Evolutionary conservation across 2,329 filamentous ascomycete genomes (phyloP).

Genomic region (Exophiala spinifera): DNA sequence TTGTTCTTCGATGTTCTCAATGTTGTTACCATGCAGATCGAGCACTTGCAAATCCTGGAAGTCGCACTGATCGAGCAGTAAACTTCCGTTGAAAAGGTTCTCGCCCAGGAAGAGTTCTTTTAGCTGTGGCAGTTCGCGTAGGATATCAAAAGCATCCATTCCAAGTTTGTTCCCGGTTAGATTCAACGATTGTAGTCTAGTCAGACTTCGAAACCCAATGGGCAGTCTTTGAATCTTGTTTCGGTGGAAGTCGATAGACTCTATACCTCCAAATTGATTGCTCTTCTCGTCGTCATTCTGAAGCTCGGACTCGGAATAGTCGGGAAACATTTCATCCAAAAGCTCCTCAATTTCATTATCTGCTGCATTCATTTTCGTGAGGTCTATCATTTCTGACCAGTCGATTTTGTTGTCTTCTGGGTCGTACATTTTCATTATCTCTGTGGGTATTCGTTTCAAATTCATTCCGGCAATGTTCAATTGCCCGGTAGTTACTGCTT

Average conservation of each 20-base stretch:
- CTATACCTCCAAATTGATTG: conserved; percentile 77
- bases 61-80: conserved; percentile 62
- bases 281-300: conserved; percentile 65
- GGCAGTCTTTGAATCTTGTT: conserved; percentile 74
- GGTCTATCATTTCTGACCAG: conserved; percentile 90
- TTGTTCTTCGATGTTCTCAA: conserved; percentile 63
- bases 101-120: conserved; percentile 78
- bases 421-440: conserved; percentile 89
- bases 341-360: conserved; percentile 82
- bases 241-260: conserved; percentile 80
- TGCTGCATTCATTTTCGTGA: conserved; percentile 78
- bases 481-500: conserved; percentile 73
- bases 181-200: conserved; percentile 75
- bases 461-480: conserved; percentile 86
- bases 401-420: conserved; percentile 60
- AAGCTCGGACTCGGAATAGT: conserved; percentile 54
- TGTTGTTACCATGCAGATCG: conserved; percentile 76
- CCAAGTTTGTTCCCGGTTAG: conserved; percentile 78
- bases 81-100: conserved; percentile 67
- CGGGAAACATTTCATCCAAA: conserved; percentile 74
- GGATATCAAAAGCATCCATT: conserved; percentile 67
- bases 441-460: conserved; percentile 72
- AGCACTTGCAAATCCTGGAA: conserved; percentile 72
- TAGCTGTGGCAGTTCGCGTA: conserved; percentile 69
- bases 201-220: conserved; percentile 68